These are phyloP conservation scores for Russula ochroleuca DNA, from an alignment of 768 basidiomycete species.

Conservation along the genomic window DNA sequence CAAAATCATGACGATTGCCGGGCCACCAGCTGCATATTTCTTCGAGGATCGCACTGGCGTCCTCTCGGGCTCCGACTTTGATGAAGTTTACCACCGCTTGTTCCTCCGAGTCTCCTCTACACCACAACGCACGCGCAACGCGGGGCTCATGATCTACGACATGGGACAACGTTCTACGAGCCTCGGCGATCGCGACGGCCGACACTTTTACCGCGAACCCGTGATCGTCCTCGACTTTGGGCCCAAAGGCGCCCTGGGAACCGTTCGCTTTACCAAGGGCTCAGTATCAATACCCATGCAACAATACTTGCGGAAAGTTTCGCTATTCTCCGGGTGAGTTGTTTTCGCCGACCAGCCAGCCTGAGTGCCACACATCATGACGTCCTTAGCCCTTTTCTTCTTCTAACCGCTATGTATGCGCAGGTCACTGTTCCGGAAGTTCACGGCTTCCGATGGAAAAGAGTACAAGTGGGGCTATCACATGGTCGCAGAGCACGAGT, in stretches of 20 bases:
- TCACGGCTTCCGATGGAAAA: constrained; percentile 59
- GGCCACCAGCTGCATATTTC: constrained; percentile 39
- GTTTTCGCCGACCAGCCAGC: not conserved
- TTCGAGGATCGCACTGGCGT: constrained; percentile 67
- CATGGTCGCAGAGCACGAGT: constrained; percentile 57
- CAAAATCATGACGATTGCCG: constrained; percentile 24
- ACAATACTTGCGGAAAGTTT: constrained; percentile 58
- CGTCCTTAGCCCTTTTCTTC: not conserved
- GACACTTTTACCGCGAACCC: constrained; percentile 51
- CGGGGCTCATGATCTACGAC: constrained; percentile 53
- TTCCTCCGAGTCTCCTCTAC: constrained; percentile 59
- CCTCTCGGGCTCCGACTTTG: constrained; percentile 56
- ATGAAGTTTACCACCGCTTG: constrained; percentile 73
- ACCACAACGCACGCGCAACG: constrained; percentile 34
- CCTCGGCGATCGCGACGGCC: constrained; percentile 46
- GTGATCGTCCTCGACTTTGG: constrained; percentile 58
- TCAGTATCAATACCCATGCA: constrained; percentile 52
- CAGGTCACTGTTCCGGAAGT: constrained; percentile 67
- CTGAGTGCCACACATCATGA: not conserved
- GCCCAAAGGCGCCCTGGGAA: constrained; percentile 55
- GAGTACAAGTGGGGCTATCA: constrained; percentile 68
- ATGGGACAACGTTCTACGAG: constrained; percentile 63
- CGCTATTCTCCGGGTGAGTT: constrained; percentile 62
- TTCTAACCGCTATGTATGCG: not conserved
- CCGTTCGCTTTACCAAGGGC: constrained; percentile 48